Percentiles rank a stretch among this genome's conserved stretches.
These are phyloP conservation scores for Stachybotrys chartarum DNA, from an alignment of 2,329 filamentous ascomycete genomes.

Conservation along the genomic window DNA sequence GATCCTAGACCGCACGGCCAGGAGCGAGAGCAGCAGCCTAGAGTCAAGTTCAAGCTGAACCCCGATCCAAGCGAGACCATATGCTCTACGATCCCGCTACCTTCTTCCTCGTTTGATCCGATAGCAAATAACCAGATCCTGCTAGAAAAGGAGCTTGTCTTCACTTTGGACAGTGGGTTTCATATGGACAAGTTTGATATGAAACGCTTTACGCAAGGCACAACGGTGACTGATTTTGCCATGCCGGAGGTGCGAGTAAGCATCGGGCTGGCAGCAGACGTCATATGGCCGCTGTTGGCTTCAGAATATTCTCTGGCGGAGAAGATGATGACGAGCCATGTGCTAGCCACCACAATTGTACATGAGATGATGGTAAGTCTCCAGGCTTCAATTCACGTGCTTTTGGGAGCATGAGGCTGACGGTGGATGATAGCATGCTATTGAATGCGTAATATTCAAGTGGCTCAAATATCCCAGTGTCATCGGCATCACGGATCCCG, in stretches of 20 bases:
- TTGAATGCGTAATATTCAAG: not conserved
- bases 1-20: not conserved
- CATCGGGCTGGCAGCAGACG: constrained; percentile 9
- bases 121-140: not conserved
- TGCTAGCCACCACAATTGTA: constrained; percentile 12
- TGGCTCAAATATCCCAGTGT: constrained; percentile 10
- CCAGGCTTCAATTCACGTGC: not conserved
- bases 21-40: not conserved
- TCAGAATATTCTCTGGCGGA: constrained; percentile 14
- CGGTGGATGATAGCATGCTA: constrained; percentile 10
- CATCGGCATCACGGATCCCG: constrained; percentile 6
- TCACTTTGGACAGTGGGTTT: not conserved
- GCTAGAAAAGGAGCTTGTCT: not conserved
- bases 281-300: constrained; percentile 16
- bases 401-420: not conserved
- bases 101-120: not conserved
- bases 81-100: not conserved
- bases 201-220: not conserved
- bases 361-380: constrained; percentile 21
- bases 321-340: constrained; percentile 13
- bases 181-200: not conserved
- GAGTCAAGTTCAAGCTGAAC: constrained; percentile 4
- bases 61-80: constrained; percentile 1
- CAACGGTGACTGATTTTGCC: not conserved
- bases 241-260: not conserved